Base-by-base conservation (phyloP, 768 basidiomycete genomes). In the Lenzites betulinus region DNA sequence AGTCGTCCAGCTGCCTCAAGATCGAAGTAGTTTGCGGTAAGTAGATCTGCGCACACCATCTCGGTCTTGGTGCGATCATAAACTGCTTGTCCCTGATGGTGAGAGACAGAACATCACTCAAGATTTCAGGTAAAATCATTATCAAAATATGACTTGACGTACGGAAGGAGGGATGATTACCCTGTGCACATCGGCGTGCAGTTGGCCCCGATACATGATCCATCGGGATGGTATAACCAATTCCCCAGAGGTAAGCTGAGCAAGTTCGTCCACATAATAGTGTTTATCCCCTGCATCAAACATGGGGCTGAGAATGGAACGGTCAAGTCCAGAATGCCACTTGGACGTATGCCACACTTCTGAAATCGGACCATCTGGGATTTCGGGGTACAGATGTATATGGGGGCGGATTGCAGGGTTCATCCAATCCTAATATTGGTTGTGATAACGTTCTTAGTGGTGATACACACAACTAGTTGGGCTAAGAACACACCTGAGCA, bases 151-250 rank as follows among this genome's bases (percentile, higher is more conserved):
- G n/a, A n/a, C n/a, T n/a, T 9, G 16, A 39, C 46, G 35, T 33
- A 49, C 47, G 15, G 13, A 20, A 9, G 16, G 28, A 12, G 36
- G 7, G 33, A 43, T 41, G 26, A 11, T 28, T n/a, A 59, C 46
- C 36, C 8, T 36, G n/a, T 43, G 42, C 8, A 18, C 60, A 51
- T 65, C 59, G 4, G 47, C 55, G 51, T 50, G 41, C 33, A 58
- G 35, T 2, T 23, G 23, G 4, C 51, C 48, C 5, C 44, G 12
- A 11, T 20, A 28, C 3, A 20, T 53, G 13, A 66, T 8, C 65
- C 65, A 69, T 6, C 63, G 47, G 2, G 64, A 23, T 4, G 68
- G 68, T 15, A 71, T 62, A 2, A 69, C 57, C 16, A 59, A 58
- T 8, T 22, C 26, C 2, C 62, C 62, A 41, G 59, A 42, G 2